Evolutionary conservation across 305 asterid species (phyloP).

Genomic region (Fraxinus ornus): DNA sequence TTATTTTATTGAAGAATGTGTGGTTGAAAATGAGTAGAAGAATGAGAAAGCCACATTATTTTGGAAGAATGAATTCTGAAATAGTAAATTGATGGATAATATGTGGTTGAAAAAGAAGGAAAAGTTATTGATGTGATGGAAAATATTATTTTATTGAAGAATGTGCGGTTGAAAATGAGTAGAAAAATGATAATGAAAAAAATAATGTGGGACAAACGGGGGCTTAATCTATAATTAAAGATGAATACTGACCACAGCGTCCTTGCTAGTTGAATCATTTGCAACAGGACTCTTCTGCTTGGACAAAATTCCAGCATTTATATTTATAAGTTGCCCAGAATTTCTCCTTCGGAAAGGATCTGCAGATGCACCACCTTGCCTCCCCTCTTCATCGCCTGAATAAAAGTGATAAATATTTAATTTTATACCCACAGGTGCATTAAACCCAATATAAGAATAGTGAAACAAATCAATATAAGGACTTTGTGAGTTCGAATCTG

Average conservation of each 20-base stretch:
- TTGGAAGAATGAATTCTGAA: too few species aligned
- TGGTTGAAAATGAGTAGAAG: too few species aligned
- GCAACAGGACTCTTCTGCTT: slow-evolving; percentile 73
- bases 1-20: too few species aligned
- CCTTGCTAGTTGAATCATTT: slow-evolving; percentile 81
- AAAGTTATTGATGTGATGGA: too few species aligned
- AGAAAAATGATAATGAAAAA: too few species aligned
- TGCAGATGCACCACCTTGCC: slow-evolving; percentile 56
- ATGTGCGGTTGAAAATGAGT: too few species aligned
- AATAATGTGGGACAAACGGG: too few species aligned
- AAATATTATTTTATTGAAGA: too few species aligned
- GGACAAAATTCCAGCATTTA: slow-evolving; percentile 40
- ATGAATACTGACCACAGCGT: slow-evolving; percentile 64
- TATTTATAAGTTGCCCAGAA: slow-evolving; percentile 54
- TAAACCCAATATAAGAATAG: background rate
- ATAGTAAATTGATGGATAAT: too few species aligned
- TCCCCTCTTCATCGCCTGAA: slow-evolving; percentile 74
- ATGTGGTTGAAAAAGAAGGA: too few species aligned
- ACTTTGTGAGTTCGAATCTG: background rate
- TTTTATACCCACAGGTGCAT: background rate
- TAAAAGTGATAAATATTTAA: slow-evolving; percentile 10
- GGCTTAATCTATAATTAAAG: slow-evolving; percentile 15
- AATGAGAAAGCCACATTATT: too few species aligned
- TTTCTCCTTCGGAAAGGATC: slow-evolving; percentile 67
- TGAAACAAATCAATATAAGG: background rate